A percentile compares a stretch with the other conserved stretches of the same genome.
phyloP scores from a whole-genome alignment of 495 filamentous ascomycete genomes.

The Entonaema liquescens region DNA sequence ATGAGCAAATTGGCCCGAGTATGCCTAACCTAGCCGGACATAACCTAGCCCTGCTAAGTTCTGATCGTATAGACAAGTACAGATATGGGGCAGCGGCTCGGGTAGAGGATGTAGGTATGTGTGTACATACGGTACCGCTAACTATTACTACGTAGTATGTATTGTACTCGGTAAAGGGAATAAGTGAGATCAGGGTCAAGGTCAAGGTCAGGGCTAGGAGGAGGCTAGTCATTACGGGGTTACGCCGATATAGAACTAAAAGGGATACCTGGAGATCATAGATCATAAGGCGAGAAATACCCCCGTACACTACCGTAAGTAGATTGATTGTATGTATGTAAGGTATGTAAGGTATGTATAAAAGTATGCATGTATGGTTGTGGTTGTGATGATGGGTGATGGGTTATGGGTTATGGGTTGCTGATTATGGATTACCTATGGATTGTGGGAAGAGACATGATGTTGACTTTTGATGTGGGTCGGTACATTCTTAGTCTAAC shows the following conservation, averaged over 20 bases:
- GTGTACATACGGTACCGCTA: not conserved
- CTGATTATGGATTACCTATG: conserved; percentile 2
- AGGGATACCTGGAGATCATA: conserved; percentile 34
- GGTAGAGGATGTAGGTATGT: conserved; percentile 19
- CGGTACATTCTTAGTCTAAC: conserved; percentile 38
- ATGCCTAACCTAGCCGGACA: conserved; percentile 16
- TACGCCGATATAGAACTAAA: conserved; percentile 31
- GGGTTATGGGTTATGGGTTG: not conserved
- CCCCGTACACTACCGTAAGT: not conserved
- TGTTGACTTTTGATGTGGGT: conserved; percentile 31
- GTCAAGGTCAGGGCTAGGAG: not conserved
- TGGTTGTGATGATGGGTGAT: not conserved
- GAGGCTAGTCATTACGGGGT: conserved; percentile 31
- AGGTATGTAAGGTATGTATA: conserved; percentile 7
- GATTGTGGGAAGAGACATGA: conserved; percentile 24
- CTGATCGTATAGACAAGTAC: conserved; percentile 18
- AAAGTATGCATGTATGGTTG: not conserved
- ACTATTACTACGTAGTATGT: conserved; percentile 26
- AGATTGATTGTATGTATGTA: conserved; percentile 1
- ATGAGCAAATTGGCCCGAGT: conserved; percentile 31
- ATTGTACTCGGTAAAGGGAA: conserved; percentile 32
- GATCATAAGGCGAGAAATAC: conserved; percentile 36
- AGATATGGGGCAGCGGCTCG: conserved; percentile 25
- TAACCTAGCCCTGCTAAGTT: conserved; percentile 10
- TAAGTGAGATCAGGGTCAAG: conserved; percentile 22